phyloP scores from a whole-genome alignment of 768 basidiomycete species.

The Trametes meyenii region DNA sequence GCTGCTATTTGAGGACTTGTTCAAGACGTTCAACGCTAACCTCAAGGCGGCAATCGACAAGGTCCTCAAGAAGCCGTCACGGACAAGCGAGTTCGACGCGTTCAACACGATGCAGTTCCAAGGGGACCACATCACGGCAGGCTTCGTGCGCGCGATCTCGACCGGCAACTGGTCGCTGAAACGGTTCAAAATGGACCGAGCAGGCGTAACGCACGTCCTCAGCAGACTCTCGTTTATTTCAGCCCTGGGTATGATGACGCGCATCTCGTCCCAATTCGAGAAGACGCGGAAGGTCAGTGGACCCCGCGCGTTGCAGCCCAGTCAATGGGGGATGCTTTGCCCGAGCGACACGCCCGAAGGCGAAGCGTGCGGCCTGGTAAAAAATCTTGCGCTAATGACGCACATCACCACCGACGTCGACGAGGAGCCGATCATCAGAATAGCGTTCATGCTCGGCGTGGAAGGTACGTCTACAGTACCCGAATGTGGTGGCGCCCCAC shows the following conservation, averaged over 20 bases:
- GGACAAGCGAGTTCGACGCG: constrained; percentile 93
- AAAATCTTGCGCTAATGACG: constrained; percentile 98
- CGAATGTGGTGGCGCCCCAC: background rate
- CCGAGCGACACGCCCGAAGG: constrained; percentile 99
- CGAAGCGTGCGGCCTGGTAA: constrained; percentile 97
- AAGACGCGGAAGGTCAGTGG: constrained; percentile 99
- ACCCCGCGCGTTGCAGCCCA: constrained; percentile 93
- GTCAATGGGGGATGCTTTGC: constrained; percentile 99
- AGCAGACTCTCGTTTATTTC: constrained; percentile 95
- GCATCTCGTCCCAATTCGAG: constrained; percentile 98
- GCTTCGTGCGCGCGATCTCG: constrained; percentile 95
- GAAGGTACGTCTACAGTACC: constrained; percentile 63
- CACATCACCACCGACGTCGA: constrained; percentile 99
- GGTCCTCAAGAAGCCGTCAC: constrained; percentile 92
- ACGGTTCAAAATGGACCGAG: constrained; percentile 99
- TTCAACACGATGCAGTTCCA: constrained; percentile 94
- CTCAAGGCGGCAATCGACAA: constrained; percentile 96
- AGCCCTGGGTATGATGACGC: constrained; percentile 99
- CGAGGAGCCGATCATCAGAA: constrained; percentile 87
- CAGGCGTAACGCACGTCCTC: constrained; percentile 97
- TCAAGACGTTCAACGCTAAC: constrained; percentile 98
- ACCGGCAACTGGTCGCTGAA: constrained; percentile 99
- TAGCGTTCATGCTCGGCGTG: constrained; percentile 95
- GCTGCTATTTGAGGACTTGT: constrained; percentile 95
- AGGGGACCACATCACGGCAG: constrained; percentile 94